phyloP scores from a whole-genome alignment of 2,329 filamentous ascomycete genomes.

The Aspergillus versicolor region DNA sequence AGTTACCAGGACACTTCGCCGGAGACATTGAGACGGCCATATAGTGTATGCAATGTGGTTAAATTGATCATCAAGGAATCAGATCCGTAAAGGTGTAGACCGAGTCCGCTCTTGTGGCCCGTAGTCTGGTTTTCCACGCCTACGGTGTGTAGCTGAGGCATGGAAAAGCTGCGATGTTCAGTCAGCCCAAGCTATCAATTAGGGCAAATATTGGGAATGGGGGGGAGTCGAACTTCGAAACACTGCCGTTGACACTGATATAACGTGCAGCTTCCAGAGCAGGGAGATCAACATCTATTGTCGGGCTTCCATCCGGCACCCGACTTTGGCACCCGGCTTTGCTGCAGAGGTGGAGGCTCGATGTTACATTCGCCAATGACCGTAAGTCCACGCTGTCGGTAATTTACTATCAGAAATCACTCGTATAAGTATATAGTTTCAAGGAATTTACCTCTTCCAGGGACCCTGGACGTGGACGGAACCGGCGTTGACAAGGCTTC shows the following conservation, averaged over 20 bases:
- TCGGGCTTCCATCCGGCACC: neutral
- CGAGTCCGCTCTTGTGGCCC: too few relatives aligned
- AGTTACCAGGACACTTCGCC: too few relatives aligned
- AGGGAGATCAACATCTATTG: neutral
- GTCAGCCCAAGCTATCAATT: neutral
- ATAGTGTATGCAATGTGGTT: too few relatives aligned
- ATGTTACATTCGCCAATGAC: neutral
- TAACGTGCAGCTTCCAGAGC: neutral
- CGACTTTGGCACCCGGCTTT: neutral
- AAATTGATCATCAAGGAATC: too few relatives aligned
- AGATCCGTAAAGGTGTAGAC: too few relatives aligned
- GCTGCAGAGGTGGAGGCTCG: neutral
- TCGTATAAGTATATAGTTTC: too few relatives aligned
- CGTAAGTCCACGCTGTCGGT: too few relatives aligned
- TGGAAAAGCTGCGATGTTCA: neutral
- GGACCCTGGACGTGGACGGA: too few relatives aligned
- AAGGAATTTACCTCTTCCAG: too few relatives aligned
- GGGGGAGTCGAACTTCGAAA: neutral
- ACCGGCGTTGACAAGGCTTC: neutral
- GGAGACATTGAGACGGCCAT: too few relatives aligned
- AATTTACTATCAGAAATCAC: too few relatives aligned
- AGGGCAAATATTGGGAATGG: neutral
- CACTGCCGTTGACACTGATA: neutral
- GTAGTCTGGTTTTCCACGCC: neutral
- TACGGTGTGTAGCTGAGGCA: neutral